These are phyloP conservation scores for Citrus hindsii DNA, from an alignment of 345 rosid genomes.

Conservation along the genomic window DNA sequence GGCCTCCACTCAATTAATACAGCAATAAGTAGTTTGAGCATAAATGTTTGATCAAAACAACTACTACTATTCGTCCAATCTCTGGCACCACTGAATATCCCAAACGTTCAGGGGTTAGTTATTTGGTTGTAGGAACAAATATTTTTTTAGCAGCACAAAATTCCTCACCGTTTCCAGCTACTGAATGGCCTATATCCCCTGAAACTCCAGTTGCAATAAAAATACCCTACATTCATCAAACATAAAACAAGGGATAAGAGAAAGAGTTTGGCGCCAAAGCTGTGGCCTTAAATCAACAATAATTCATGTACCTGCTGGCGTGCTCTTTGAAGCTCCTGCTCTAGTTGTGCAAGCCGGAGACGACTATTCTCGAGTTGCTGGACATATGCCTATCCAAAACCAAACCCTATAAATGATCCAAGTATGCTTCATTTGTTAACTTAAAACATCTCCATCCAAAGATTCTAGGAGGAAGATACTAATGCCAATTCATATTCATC, in stretches of 20 bases:
- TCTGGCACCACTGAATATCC: not conserved
- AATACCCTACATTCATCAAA: constrained; percentile 46
- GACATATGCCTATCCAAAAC: constrained; percentile 80
- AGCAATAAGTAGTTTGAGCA: no score
- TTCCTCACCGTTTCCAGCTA: constrained; percentile 53
- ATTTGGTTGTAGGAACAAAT: not conserved
- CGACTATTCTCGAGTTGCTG: constrained; percentile 87
- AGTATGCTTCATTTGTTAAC: constrained; percentile 24
- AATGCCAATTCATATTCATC: not conserved
- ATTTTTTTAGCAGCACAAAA: not conserved
- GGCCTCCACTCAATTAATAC: no score
- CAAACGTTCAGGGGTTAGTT: not conserved
- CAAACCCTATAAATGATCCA: constrained; percentile 46
- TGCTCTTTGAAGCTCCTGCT: constrained; percentile 78
- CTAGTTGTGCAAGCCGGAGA: constrained; percentile 63
- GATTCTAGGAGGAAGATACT: not conserved
- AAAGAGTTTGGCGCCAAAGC: not conserved
- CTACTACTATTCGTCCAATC: not conserved
- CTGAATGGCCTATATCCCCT: constrained; percentile 41
- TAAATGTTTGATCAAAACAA: not conserved
- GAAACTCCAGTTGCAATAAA: constrained; percentile 43
- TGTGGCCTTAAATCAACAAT: not conserved
- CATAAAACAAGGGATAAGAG: not conserved
- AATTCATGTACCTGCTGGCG: constrained; percentile 62
- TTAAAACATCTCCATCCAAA: not conserved